phyloP scores from a whole-genome alignment of 768 basidiomycete species.

The Lactarius tabidus region DNA sequence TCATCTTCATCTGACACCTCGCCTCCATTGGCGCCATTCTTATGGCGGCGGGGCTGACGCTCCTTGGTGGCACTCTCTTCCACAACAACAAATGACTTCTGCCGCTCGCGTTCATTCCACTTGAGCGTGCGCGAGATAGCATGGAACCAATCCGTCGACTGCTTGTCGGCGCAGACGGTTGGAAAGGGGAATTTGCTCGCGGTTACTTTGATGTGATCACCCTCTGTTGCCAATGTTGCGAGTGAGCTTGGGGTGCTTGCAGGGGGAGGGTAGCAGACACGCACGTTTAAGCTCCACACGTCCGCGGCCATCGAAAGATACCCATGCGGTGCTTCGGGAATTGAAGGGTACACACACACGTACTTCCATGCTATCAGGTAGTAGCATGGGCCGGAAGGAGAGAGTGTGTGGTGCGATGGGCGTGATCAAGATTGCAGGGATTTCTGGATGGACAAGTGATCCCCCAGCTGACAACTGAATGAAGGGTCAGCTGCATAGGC shows the following conservation, averaged over 20 bases:
- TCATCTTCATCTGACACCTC: slow-evolving; percentile 44
- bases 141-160: slow-evolving; percentile 98
- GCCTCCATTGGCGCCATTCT: slow-evolving; percentile 29
- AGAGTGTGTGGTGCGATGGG: slow-evolving; percentile 98
- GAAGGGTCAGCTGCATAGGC: slow-evolving; percentile 20
- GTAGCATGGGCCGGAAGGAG: slow-evolving; percentile 96
- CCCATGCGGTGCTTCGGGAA: slow-evolving; percentile 97
- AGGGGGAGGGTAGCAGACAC: slow-evolving; percentile 30
- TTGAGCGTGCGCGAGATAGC: slow-evolving; percentile 94
- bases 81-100: slow-evolving; percentile 98
- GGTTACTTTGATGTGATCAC: slow-evolving; percentile 97
- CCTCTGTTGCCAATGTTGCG: slow-evolving; percentile 55
- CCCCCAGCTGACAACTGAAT: slow-evolving; percentile 84
- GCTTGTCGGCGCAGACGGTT: slow-evolving; percentile 95
- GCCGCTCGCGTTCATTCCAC: slow-evolving; percentile 98
- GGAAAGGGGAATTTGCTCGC: slow-evolving; percentile 98
- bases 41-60: background rate
- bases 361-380: slow-evolving; percentile 98
- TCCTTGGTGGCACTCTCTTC: slow-evolving; percentile 70
- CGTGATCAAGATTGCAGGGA: slow-evolving; percentile 92
- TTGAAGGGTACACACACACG: slow-evolving; percentile 99
- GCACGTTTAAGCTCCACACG: slow-evolving; percentile 92
- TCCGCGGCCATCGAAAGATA: slow-evolving; percentile 95
- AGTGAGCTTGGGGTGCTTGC: slow-evolving; percentile 10
- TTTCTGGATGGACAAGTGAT: slow-evolving; percentile 96